Base-by-base conservation (phyloP, 345 rosid species). In the Acer saccharum region DNA sequence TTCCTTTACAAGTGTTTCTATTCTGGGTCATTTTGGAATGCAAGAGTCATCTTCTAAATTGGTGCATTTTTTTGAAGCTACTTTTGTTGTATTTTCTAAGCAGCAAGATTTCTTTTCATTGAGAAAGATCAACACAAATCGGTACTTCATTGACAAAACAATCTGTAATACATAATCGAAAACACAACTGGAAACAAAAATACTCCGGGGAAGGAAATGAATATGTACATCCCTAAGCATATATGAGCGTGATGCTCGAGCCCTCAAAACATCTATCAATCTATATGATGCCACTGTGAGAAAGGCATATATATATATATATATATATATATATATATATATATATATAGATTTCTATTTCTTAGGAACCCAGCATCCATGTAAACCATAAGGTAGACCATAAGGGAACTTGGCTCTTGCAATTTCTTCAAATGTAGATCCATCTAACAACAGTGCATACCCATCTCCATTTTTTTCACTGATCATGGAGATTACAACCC, bases 291-390 rank as follows among this genome's bases (percentile, higher is more conserved):
- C n/a, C 21, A 9, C 27, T 60, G 27, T 60, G 27, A 60, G 10
- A 60, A 17, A 16, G 58, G 50, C 50, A 46, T 46, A 10, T 10
- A 46, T 46, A 10, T 46, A 11, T 44, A 44, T 44, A 44, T 7
- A 44, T 43, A 43, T 6, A 0, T 13, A 55, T n/a, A n/a, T n/a
- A n/a, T n/a, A n/a, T n/a, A n/a, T n/a, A 46, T 46, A 10, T 10
- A 46, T 46, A 10, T 46, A 11, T 44, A 44, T 44, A 44, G 0
- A 44, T 11, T 67, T 48, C 80, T 70, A 76, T 11, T 69, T 77
- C 63, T 87, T 92, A 1, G 98, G 98, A 20, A 95, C 90, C 99
- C 98, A 95, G 79, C 98, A 92, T 69, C 99, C 99, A 85, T 95
- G 99, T 29, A 95, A 81, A 5, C 99, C 99, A 68, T 93, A 95